Conservation (phyloP, 192 early-diverging fungal species). For the Endogone sp. region DNA sequence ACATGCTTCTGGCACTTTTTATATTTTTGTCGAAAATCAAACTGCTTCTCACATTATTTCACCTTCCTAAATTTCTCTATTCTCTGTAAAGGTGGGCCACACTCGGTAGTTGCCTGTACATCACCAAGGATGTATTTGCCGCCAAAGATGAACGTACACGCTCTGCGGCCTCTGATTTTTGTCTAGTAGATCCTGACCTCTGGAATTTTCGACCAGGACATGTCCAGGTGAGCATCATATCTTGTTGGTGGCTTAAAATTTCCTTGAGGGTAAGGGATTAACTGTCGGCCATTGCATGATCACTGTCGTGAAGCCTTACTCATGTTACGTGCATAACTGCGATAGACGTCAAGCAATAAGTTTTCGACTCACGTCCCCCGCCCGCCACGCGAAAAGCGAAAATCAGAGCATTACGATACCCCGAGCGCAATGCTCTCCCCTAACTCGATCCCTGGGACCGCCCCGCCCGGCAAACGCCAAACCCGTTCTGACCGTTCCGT, state of each 20-base stretch:
- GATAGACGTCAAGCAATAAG: not conserved
- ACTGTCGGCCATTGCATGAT: conserved; percentile 27
- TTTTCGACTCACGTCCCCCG: not conserved
- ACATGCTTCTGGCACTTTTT: too few species aligned
- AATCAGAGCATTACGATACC: not conserved
- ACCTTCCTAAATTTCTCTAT: too few species aligned
- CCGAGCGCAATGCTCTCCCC: not conserved
- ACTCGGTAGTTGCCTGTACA: conserved; percentile 59
- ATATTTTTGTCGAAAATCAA: too few species aligned
- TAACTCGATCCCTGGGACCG: not conserved
- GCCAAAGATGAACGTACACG: conserved; percentile 50
- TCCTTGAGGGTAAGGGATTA: conserved; percentile 23
- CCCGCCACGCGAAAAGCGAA: conserved; percentile 1
- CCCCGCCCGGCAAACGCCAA: conserved; percentile 8
- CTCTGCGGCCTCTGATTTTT: conserved; percentile 58
- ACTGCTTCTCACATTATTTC: too few species aligned
- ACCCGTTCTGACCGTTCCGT: not conserved
- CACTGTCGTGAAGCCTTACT: too few species aligned
- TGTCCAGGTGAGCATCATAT: conserved; percentile 30
- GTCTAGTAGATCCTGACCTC: conserved; percentile 49
- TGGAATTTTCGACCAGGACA: conserved; percentile 54
- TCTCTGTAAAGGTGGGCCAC: conserved; percentile 67
- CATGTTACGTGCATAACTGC: not conserved
- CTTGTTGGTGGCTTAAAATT: not conserved
- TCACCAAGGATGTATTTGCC: conserved; percentile 56